These are phyloP conservation scores for Podospora comata DNA, from an alignment of 495 filamentous ascomycete species.

Conservation along the genomic window DNA sequence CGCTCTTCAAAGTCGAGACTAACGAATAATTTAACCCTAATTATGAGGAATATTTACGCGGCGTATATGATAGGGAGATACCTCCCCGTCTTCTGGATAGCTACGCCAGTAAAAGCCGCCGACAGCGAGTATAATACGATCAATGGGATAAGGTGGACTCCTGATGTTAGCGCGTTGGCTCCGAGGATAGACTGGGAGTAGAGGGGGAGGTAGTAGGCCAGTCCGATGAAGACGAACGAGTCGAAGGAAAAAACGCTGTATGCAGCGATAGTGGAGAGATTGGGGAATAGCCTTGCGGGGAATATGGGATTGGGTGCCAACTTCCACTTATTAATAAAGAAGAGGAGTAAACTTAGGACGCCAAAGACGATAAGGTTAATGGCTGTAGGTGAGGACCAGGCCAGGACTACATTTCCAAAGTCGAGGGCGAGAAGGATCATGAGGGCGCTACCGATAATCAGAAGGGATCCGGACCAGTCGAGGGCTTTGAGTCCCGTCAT, in stretches of 20 bases:
- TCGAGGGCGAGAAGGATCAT: conserved; percentile 77
- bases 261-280: conserved; percentile 54
- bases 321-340: conserved; percentile 64
- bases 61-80: conserved; percentile 50
- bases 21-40: conserved; percentile 62
- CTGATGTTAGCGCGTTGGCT: conserved; percentile 65
- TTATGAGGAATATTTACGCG: conserved; percentile 50
- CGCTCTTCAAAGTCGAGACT: conserved; percentile 41
- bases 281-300: conserved; percentile 62
- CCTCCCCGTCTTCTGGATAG: conserved; percentile 65
- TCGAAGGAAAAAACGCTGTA: conserved; percentile 59
- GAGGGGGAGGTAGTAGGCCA: conserved; percentile 67
- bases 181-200: conserved; percentile 73
- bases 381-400: conserved; percentile 68
- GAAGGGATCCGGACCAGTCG: conserved; percentile 65
- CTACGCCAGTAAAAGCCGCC: conserved; percentile 58
- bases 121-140: conserved; percentile 61
- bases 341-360: conserved; percentile 53
- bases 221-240: conserved; percentile 65
- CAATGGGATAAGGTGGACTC: conserved; percentile 71
- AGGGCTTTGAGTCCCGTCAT: conserved; percentile 64
- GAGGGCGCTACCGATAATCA: conserved; percentile 65
- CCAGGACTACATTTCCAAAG: conserved; percentile 65
- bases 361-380: conserved; percentile 75
- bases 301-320: conserved; percentile 70